Conservation (phyloP, 257 asterid genomes). For the Solanum chilense region DNA sequence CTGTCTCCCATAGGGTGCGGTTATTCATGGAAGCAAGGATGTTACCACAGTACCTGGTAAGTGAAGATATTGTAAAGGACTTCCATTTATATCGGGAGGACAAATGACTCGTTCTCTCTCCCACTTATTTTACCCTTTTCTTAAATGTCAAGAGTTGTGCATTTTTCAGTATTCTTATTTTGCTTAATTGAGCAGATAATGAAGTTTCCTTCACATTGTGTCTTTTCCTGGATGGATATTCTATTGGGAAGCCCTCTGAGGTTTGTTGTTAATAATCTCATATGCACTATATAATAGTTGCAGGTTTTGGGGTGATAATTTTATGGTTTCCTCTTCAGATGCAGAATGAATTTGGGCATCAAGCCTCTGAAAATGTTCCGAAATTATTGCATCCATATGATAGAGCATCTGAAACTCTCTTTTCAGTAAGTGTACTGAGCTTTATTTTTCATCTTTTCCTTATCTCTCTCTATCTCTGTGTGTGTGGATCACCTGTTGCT, state of each 20-base stretch:
- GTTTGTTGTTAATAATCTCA: constrained; percentile 27
- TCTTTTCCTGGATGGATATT: constrained; percentile 84
- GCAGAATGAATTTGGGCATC: constrained; percentile 53
- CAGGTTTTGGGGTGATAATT: neutral
- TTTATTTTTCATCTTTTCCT: neutral
- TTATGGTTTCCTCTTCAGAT: constrained; percentile 5
- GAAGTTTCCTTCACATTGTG: constrained; percentile 68
- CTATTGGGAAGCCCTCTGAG: constrained; percentile 66
- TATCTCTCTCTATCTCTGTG: neutral
- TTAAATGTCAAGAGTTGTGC: neutral
- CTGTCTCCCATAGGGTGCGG: constrained; percentile 26
- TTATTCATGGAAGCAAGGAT: constrained; percentile 18
- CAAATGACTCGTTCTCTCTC: neutral
- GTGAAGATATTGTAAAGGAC: neutral
- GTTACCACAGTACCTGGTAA: constrained; percentile 31
- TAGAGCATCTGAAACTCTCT: constrained; percentile 81
- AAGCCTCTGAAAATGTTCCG: constrained; percentile 38
- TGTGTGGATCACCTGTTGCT: neutral
- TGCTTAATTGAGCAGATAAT: constrained; percentile 30
- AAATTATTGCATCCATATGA: constrained; percentile 80
- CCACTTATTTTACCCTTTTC: neutral
- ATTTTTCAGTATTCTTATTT: neutral
- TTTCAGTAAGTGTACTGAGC: constrained; percentile 49
- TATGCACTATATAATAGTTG: neutral
- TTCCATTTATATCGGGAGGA: neutral